Conservation (phyloP, 148 eudicot genomes). For the Rheum nobile region DNA sequence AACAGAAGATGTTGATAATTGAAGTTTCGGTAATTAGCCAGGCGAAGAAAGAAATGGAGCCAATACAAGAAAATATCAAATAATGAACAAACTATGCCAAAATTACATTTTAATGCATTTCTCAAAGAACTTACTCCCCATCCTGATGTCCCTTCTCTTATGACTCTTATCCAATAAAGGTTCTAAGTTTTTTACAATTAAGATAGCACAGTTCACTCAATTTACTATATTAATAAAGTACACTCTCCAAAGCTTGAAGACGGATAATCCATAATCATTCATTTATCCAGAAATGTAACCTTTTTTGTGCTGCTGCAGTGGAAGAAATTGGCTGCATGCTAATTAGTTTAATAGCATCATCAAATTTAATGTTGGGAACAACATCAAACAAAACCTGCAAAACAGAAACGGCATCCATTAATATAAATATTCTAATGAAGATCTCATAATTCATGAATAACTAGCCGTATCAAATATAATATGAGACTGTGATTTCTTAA, state of each 20-base stretch:
- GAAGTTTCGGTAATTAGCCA: neutral
- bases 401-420: conserved; percentile 1
- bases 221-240: neutral
- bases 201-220: neutral
- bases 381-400: conserved; percentile 88
- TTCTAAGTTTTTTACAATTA: neutral
- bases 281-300: conserved; percentile 26
- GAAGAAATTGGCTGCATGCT: conserved; percentile 97
- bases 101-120: neutral
- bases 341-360: conserved; percentile 75
- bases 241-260: neutral
- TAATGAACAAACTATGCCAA: neutral
- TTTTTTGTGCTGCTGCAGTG: conserved; percentile 72
- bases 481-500: neutral
- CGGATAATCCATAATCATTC: neutral
- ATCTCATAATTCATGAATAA: neutral
- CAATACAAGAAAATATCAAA: neutral
- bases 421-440: neutral
- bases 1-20: neutral
- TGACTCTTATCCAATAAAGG: neutral
- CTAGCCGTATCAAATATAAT: neutral
- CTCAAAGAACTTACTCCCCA: neutral
- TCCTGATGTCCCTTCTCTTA: neutral
- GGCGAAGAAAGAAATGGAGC: neutral
- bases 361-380: conserved; percentile 77